Evolutionary conservation across 139 green algal genomes (phyloP).

Genomic region (Picocystis salinarum): DNA sequence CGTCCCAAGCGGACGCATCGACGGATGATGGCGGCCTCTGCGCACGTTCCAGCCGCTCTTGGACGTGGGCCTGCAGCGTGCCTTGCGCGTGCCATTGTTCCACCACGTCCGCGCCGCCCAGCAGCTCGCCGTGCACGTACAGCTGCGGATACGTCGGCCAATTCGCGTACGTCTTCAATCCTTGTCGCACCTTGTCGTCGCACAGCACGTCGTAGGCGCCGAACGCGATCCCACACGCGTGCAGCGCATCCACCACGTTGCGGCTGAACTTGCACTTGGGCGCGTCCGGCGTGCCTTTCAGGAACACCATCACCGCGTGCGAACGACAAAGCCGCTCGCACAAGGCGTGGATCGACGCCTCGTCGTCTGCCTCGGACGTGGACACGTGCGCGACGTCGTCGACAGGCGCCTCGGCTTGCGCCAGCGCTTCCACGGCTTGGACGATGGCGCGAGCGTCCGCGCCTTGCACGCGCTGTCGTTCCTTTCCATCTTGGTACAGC

Average conservation of each 20-base stretch:
- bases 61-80: no score
- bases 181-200: slow-evolving; percentile 54
- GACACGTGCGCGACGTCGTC: no score
- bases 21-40: no score
- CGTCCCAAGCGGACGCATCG: neutral
- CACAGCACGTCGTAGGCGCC: slow-evolving; percentile 70
- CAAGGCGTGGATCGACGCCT: no score
- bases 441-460: no score
- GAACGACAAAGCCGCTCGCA: slow-evolving; percentile 30
- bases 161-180: slow-evolving; percentile 62
- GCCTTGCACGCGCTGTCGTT: no score
- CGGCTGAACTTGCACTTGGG: slow-evolving; percentile 72
- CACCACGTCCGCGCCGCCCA: slow-evolving; percentile 93
- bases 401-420: no score
- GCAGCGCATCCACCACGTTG: slow-evolving; percentile 46
- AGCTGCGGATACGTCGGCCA: slow-evolving; percentile 91
- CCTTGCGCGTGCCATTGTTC: no score
- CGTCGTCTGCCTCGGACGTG: no score
- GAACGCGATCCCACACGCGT: slow-evolving; percentile 14
- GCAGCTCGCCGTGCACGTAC: slow-evolving; percentile 80
- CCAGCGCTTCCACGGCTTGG: no score
- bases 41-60: no score
- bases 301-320: slow-evolving; percentile 57
- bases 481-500: no score
- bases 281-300: slow-evolving; percentile 52